phyloP scores from a whole-genome alignment of 345 rosid species.

The Capsella bursapastoris region DNA sequence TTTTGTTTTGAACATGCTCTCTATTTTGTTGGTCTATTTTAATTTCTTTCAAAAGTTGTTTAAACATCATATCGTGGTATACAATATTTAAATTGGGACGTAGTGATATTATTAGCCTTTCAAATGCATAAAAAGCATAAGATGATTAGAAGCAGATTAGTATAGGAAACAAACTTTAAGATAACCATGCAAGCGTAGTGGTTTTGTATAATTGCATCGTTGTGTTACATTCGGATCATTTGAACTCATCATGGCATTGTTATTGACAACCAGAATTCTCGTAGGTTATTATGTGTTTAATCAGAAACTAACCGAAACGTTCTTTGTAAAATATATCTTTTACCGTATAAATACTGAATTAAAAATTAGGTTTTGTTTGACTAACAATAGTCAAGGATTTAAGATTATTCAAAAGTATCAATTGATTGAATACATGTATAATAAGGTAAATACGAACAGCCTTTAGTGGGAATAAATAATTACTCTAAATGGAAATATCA shows the following conservation, averaged over 20 bases:
- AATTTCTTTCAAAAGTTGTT: not conserved
- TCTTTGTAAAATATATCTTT: not conserved
- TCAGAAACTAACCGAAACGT: not conserved
- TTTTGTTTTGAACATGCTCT: not conserved
- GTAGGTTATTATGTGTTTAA: not conserved
- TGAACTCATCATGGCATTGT: not conserved
- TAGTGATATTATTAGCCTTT: not conserved
- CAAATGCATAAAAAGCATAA: not conserved
- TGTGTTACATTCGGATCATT: not conserved
- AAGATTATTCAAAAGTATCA: not conserved
- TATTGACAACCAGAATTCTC: not conserved
- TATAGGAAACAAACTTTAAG: not conserved
- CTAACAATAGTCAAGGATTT: constrained; percentile 20
- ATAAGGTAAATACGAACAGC: not conserved
- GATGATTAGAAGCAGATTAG: not conserved
- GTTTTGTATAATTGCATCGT: not conserved
- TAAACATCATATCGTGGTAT: not conserved
- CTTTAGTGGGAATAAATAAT: not conserved
- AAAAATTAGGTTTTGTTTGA: not conserved
- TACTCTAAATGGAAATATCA: not conserved
- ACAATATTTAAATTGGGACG: not conserved
- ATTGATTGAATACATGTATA: not conserved
- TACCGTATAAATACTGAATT: not conserved
- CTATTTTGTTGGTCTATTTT: not conserved
- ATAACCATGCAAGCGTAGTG: not conserved